A percentile compares a stretch with the other conserved stretches of the same genome.
phyloP scores from a whole-genome alignment of 2,329 filamentous ascomycete genomes.

The Alternaria arborescens region DNA sequence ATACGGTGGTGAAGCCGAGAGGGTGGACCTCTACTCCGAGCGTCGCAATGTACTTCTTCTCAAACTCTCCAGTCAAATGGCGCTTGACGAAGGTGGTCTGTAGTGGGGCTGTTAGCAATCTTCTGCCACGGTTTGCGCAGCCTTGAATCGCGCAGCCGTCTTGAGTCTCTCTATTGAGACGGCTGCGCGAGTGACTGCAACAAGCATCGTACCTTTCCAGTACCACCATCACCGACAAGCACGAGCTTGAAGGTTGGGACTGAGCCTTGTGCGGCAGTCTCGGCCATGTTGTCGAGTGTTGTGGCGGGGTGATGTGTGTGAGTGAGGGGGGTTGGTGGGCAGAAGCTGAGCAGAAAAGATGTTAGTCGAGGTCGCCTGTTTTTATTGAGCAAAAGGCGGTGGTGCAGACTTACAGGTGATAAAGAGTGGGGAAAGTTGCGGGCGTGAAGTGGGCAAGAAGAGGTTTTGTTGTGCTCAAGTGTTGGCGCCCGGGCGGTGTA shows the following conservation, averaged over 20 bases:
- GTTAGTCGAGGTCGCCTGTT: conserved; percentile 29
- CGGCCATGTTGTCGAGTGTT: conserved; percentile 63
- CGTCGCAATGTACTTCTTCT: conserved; percentile 99
- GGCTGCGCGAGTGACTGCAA: background rate
- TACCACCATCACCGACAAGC: conserved; percentile 98
- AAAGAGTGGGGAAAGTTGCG: conserved; percentile 40
- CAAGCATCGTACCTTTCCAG: conserved; percentile 84
- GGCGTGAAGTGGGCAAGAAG: conserved; percentile 41
- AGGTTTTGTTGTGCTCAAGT: conserved; percentile 47
- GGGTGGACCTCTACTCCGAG: conserved; percentile 99
- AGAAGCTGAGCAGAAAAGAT: conserved; percentile 27
- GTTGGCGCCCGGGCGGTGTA: conserved; percentile 41
- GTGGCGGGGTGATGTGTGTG: conserved; percentile 43
- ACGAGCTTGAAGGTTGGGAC: conserved; percentile 98
- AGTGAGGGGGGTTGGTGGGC: conserved; percentile 30
- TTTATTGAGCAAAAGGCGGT: conserved; percentile 19
- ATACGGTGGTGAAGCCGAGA: conserved; percentile 96
- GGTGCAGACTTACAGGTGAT: conserved; percentile 35
- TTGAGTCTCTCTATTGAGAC: background rate
- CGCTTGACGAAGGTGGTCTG: conserved; percentile 99
- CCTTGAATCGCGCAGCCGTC: conserved; percentile 4
- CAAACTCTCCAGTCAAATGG: conserved; percentile 99
- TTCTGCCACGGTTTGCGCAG: conserved; percentile 3
- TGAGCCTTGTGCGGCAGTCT: conserved; percentile 54
- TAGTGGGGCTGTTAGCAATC: conserved; percentile 40